Evolutionary conservation across 1,139 yeast species (phyloP).

Genomic region (Geotrichum klebahnii): DNA sequence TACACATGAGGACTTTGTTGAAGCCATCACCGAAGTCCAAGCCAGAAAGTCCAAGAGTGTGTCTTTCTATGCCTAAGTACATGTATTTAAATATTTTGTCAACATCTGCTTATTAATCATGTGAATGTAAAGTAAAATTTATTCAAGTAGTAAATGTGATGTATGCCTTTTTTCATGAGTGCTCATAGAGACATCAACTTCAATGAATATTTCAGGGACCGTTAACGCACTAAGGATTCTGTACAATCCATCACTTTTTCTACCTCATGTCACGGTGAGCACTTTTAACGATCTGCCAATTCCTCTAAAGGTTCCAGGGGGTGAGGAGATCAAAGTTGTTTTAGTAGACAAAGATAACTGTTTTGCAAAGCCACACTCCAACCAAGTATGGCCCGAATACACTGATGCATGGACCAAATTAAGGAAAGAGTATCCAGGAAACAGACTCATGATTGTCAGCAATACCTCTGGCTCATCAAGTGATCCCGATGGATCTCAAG

Average conservation of each 20-base stretch:
- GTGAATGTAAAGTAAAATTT: no score
- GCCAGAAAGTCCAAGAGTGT: conserved; percentile 94
- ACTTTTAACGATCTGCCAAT: conserved; percentile 61
- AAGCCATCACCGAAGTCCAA: conserved; percentile 95
- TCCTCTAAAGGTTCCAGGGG: conserved; percentile 36
- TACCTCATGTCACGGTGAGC: conserved; percentile 61
- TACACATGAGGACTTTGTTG: conserved; percentile 87
- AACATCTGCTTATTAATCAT: conserved; percentile 3
- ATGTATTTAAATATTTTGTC: neutral
- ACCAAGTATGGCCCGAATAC: conserved; percentile 76
- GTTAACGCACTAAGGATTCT: conserved; percentile 59
- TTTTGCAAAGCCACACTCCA: conserved; percentile 79
- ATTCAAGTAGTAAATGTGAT: no score
- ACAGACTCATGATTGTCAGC: conserved; percentile 72
- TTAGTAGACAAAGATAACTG: conserved; percentile 95
- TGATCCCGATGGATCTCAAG: conserved; percentile 60
- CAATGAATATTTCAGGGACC: no score
- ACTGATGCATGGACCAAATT: conserved; percentile 53
- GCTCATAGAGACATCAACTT: no score
- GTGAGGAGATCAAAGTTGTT: conserved; percentile 59
- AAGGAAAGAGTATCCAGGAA: conserved; percentile 55
- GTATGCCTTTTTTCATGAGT: no score
- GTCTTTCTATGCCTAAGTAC: conserved; percentile 82
- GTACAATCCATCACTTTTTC: conserved; percentile 60
- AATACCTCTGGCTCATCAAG: conserved; percentile 91